Conservation (phyloP, 2,329 filamentous ascomycete genomes). For the Colletotrichum sansevieriae region DNA sequence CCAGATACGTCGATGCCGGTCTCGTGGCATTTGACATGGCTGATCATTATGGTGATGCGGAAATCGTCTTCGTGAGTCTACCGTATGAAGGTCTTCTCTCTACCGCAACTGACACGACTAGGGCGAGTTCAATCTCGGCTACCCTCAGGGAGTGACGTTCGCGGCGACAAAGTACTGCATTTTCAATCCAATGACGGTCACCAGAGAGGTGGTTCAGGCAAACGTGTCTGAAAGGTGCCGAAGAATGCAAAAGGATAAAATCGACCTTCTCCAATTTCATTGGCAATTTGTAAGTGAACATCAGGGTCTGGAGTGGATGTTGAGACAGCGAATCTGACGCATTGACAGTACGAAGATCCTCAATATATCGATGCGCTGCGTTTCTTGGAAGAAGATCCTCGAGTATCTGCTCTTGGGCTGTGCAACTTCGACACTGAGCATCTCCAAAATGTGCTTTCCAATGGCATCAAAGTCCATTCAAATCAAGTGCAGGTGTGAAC, state of each 20-base stretch:
- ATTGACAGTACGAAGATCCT: constrained; percentile 19
- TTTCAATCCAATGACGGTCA: constrained; percentile 49
- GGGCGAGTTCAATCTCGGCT: constrained; percentile 50
- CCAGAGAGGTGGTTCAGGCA: constrained; percentile 46
- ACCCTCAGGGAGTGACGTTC: constrained; percentile 45
- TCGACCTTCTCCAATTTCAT: constrained; percentile 54
- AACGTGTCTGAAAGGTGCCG: constrained; percentile 51
- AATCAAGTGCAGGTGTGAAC: constrained; percentile 32
- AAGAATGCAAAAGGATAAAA: constrained; percentile 47
- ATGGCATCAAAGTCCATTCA: constrained; percentile 12
- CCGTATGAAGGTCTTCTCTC: neutral
- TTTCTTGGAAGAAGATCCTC: constrained; percentile 14
- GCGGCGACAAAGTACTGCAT: constrained; percentile 54
- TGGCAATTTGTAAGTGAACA: constrained; percentile 50
- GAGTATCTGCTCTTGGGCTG: constrained; percentile 16
- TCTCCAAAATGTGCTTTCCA: neutral
- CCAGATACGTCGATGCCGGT: constrained; percentile 45
- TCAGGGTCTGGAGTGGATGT: fast-evolving
- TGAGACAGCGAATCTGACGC: neutral
- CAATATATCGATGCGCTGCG: constrained; percentile 32
- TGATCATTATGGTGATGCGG: constrained; percentile 49
- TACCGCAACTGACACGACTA: constrained; percentile 41
- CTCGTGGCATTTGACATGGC: constrained; percentile 52
- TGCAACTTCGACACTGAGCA: constrained; percentile 37
- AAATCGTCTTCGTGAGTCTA: constrained; percentile 43